Conservation (phyloP, 345 rosid species). For the Durio zibethinus region DNA sequence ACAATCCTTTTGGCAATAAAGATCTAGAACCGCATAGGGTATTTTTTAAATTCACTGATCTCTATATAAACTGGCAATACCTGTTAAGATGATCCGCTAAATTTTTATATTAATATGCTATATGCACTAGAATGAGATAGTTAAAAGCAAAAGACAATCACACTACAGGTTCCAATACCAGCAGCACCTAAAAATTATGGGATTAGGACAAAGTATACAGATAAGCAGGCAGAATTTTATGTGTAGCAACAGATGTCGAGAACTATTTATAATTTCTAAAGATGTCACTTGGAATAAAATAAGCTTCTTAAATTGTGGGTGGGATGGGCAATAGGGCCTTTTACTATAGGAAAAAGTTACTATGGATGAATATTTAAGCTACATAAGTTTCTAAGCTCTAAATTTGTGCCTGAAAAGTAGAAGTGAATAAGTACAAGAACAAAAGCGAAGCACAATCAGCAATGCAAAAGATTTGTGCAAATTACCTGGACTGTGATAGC, state of each 20-base stretch:
- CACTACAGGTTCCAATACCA: slow-evolving; percentile 5
- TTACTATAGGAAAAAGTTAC: background rate
- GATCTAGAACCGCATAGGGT: background rate
- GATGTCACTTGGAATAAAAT: background rate
- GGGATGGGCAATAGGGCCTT: too few species aligned
- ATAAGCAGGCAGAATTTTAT: background rate
- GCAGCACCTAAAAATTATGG: slow-evolving; percentile 7
- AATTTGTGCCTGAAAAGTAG: background rate
- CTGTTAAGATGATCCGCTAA: too few species aligned
- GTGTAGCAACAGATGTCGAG: background rate
- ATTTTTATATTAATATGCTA: too few species aligned
- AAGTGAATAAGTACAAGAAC: background rate
- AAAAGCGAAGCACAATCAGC: background rate
- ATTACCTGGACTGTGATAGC: slow-evolving; percentile 73
- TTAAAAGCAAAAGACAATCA: too few species aligned
- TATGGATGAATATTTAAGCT: background rate
- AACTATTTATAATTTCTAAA: background rate
- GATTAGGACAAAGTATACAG: slow-evolving; percentile 23
- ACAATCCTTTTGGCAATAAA: background rate
- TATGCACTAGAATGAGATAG: too few species aligned
- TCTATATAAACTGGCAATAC: background rate
- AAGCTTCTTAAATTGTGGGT: too few species aligned
- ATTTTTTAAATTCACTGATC: background rate
- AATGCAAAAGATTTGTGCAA: background rate
- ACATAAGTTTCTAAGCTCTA: background rate